These are phyloP conservation scores for Corylus americana DNA, from an alignment of 306 rosid species.

Conservation along the genomic window DNA sequence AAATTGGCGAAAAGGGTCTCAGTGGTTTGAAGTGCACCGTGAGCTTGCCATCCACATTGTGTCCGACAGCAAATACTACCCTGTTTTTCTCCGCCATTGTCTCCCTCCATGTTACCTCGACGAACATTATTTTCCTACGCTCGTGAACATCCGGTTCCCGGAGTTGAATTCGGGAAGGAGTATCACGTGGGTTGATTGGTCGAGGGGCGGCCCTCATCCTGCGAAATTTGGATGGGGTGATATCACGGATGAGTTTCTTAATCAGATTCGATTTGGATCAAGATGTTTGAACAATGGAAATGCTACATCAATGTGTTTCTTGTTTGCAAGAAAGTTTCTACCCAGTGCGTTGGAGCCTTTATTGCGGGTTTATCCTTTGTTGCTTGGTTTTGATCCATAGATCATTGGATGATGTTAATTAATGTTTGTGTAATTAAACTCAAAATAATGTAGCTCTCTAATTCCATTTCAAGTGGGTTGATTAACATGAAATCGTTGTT, in stretches of 20 bases:
- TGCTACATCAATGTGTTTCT: slow-evolving; percentile 45
- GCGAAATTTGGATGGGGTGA: slow-evolving; percentile 31
- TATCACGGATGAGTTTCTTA: slow-evolving; percentile 47
- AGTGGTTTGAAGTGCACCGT: slow-evolving; percentile 63
- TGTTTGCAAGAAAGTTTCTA: slow-evolving; percentile 65
- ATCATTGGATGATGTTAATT: not conserved
- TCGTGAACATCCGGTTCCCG: slow-evolving; percentile 36
- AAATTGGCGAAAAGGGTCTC: slow-evolving; percentile 68
- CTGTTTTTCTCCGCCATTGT: slow-evolving; percentile 36
- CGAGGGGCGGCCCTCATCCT: slow-evolving; percentile 61
- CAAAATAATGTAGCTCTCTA: not conserved
- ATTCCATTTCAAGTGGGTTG: too few species aligned
- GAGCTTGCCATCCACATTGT: slow-evolving; percentile 50
- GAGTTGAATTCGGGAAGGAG: slow-evolving; percentile 37
- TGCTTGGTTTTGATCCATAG: slow-evolving; percentile 46
- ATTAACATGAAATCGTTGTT: too few species aligned
- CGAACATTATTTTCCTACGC: slow-evolving; percentile 63
- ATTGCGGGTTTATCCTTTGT: slow-evolving; percentile 36
- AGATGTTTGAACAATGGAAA: slow-evolving; percentile 42
- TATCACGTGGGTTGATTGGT: slow-evolving; percentile 71
- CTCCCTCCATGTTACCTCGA: slow-evolving; percentile 52
- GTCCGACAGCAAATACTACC: slow-evolving; percentile 46
- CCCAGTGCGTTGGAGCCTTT: slow-evolving; percentile 56
- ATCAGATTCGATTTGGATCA: slow-evolving; percentile 43
- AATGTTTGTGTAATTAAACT: not conserved